These are phyloP conservation scores for Euphorbia peplus DNA, from an alignment of 345 rosid species.

Conservation along the genomic window DNA sequence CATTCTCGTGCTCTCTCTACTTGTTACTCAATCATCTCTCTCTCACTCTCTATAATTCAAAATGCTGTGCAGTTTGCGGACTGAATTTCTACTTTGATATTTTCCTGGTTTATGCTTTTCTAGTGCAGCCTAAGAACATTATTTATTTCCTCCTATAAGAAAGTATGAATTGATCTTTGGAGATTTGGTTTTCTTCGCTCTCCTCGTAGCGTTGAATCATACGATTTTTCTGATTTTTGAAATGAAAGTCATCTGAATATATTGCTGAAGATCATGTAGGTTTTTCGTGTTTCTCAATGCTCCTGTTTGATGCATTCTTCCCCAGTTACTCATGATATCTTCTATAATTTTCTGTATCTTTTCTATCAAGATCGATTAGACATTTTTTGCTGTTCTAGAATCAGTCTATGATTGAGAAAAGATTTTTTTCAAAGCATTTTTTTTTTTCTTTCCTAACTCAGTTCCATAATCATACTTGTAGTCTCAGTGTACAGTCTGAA, in stretches of 20 bases:
- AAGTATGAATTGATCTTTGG: conserved; percentile 7
- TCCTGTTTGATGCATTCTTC: background rate
- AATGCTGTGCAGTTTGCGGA: conserved; percentile 13
- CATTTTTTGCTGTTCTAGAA: background rate
- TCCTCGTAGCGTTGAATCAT: conserved; percentile 11
- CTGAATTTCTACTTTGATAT: conserved; percentile 19
- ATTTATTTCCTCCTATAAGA: conserved; percentile 3
- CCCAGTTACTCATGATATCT: background rate
- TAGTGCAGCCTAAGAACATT: conserved; percentile 5
- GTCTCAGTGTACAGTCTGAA: background rate
- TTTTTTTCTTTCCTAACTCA: background rate
- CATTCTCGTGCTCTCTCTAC: conserved; percentile 28
- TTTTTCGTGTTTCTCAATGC: background rate
- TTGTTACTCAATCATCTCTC: conserved; percentile 22
- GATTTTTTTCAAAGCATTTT: background rate
- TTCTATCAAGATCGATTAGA: background rate
- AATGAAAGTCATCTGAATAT: background rate
- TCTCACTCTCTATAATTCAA: conserved; percentile 20
- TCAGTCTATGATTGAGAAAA: background rate
- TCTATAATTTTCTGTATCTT: background rate
- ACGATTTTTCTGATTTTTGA: conserved; percentile 8
- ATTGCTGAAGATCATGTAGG: background rate
- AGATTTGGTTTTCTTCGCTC: conserved; percentile 10
- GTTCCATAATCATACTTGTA: background rate
- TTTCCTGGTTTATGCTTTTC: conserved; percentile 7